Evolutionary conservation across 345 rosid genomes (phyloP).

Genomic region (Populus pruinosa): DNA sequence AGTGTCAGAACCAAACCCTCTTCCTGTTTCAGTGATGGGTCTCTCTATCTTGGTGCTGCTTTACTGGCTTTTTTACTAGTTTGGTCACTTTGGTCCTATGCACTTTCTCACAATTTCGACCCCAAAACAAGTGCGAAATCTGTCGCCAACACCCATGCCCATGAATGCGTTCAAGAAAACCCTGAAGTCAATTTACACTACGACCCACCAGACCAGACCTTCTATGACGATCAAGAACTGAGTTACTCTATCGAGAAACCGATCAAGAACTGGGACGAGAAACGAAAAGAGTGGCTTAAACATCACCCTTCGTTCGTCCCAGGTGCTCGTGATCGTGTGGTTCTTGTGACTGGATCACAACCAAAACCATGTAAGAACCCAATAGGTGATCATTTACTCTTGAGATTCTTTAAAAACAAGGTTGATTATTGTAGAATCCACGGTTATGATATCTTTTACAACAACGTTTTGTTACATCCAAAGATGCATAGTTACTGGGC

Average conservation of each 20-base stretch:
- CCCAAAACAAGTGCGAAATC: slow-evolving; percentile 1
- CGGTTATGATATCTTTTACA: slow-evolving; percentile 79
- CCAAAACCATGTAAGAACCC: slow-evolving; percentile 75
- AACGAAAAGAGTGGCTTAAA: slow-evolving; percentile 63
- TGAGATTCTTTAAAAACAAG: slow-evolving; percentile 85
- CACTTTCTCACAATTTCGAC: slow-evolving; percentile 19
- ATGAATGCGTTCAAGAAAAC: slow-evolving; percentile 15
- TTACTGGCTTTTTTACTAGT: slow-evolving; percentile 55
- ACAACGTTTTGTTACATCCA: slow-evolving; percentile 69
- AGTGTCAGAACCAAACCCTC: slow-evolving; percentile 24
- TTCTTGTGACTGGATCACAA: slow-evolving; percentile 86
- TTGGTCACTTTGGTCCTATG: slow-evolving; percentile 62
- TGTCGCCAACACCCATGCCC: background rate
- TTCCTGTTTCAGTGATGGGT: slow-evolving; percentile 42
- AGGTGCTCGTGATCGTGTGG: slow-evolving; percentile 54
- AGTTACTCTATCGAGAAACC: slow-evolving; percentile 57
- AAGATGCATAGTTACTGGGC: slow-evolving; percentile 83
- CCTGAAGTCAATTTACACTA: slow-evolving; percentile 31
- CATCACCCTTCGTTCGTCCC: slow-evolving; percentile 65
- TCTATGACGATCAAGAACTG: slow-evolving; percentile 74
- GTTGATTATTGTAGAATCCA: slow-evolving; percentile 90
- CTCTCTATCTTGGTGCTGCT: slow-evolving; percentile 63
- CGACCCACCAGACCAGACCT: slow-evolving; percentile 60
- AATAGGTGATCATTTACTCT: slow-evolving; percentile 76
- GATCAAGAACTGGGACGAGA: slow-evolving; percentile 73